phyloP scores from a whole-genome alignment of 495 filamentous ascomycete genomes.

The Bathelium albidoporum region DNA sequence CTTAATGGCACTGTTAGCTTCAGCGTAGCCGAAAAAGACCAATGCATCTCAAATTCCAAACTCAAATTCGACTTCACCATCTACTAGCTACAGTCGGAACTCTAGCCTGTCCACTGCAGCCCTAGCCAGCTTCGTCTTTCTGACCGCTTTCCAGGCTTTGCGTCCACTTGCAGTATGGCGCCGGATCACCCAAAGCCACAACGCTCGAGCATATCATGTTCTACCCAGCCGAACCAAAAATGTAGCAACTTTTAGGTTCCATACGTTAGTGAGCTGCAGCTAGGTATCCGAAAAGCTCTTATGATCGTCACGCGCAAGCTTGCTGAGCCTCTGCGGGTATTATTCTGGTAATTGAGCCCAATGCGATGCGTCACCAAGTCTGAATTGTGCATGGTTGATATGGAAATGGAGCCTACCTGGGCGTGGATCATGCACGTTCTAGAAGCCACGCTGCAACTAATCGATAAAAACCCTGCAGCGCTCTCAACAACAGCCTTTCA shows the following conservation, averaged over 20 bases:
- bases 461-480: neutral
- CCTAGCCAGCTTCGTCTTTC: neutral
- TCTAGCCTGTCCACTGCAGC: neutral
- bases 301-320: neutral
- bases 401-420: neutral
- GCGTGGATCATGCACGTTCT: neutral
- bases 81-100: neutral
- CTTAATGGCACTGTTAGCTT: neutral
- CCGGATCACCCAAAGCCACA: neutral
- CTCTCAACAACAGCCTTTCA: neutral
- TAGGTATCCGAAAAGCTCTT: neutral
- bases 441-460: neutral
- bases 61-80: neutral
- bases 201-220: neutral
- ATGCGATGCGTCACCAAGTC: neutral
- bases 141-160: neutral
- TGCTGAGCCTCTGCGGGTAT: neutral
- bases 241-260: neutral
- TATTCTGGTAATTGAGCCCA: neutral
- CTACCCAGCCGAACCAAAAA: neutral
- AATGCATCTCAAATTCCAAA: neutral
- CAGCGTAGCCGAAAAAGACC: neutral
- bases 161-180: neutral
- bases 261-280: neutral
- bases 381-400: neutral